Conservation (phyloP, 495 filamentous ascomycete species). For the Echria macrotheca region DNA sequence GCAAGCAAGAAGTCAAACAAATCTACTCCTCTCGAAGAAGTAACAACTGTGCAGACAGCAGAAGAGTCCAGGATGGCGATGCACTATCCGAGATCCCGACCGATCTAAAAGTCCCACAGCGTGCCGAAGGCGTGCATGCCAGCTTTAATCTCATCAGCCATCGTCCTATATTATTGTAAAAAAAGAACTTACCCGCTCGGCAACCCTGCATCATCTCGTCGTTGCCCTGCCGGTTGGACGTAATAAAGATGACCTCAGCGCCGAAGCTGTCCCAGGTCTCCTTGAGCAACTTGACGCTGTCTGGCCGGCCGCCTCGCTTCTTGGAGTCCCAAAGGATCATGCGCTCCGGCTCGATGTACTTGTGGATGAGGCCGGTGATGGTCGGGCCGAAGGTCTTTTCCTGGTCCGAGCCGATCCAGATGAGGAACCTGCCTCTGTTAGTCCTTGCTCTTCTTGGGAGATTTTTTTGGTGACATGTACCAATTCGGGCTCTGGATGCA, state of each 20-base stretch:
- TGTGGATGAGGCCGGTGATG: conserved; percentile 35
- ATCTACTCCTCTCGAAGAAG: too few species aligned
- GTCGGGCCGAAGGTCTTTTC: conserved; percentile 42
- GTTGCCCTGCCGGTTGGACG: conserved; percentile 40
- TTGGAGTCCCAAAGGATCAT: conserved; percentile 47
- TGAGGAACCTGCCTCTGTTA: too few species aligned
- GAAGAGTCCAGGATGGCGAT: conserved; percentile 9
- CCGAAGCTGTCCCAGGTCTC: conserved; percentile 39
- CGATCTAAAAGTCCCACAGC: conserved; percentile 39
- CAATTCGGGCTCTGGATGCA: conserved; percentile 42
- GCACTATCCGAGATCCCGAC: conserved; percentile 15
- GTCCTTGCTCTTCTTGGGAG: too few species aligned
- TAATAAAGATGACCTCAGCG: conserved; percentile 46
- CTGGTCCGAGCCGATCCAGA: conserved; percentile 44
- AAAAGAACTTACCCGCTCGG: conserved; percentile 27
- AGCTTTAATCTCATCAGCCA: conserved; percentile 22
- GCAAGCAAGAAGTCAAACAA: too few species aligned
- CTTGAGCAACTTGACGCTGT: conserved; percentile 37
- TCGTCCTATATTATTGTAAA: neutral
- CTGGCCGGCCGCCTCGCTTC: conserved; percentile 38
- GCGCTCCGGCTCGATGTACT: conserved; percentile 39
- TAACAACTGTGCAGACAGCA: too few species aligned
- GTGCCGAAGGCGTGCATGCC: conserved; percentile 42
- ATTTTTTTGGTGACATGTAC: too few species aligned
- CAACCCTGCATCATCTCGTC: conserved; percentile 46